phyloP scores from a whole-genome alignment of 768 basidiomycete genomes.

The Mycena capillaripes region DNA sequence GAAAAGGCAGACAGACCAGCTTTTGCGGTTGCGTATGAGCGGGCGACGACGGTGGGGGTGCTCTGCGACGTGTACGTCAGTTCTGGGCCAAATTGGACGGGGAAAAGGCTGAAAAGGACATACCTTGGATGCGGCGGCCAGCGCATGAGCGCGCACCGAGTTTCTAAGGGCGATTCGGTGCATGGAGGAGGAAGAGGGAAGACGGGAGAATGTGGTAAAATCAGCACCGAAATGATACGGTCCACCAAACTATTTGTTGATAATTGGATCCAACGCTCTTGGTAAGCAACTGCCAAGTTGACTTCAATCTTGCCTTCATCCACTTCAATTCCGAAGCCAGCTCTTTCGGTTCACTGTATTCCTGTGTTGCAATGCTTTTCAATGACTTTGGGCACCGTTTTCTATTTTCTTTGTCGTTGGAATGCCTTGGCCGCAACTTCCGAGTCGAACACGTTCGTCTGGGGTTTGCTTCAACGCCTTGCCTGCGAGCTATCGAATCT shows the following conservation, averaged over 20 bases:
- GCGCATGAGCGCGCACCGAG: conserved; percentile 82
- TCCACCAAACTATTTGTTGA: neutral
- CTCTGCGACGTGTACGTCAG: conserved; percentile 50
- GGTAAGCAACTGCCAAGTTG: conserved; percentile 6
- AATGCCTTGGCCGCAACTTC: neutral
- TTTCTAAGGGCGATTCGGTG: conserved; percentile 90
- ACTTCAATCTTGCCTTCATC: neutral
- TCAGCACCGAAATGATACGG: conserved; percentile 26
- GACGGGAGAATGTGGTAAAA: conserved; percentile 26
- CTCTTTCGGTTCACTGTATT: neutral
- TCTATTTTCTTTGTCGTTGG: neutral
- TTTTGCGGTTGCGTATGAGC: conserved; percentile 98
- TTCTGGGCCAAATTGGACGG: conserved; percentile 25
- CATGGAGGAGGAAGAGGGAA: conserved; percentile 66
- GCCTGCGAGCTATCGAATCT: too few species aligned
- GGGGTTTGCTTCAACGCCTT: too few species aligned
- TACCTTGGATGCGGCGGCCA: conserved; percentile 79
- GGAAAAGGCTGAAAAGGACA: conserved; percentile 42
- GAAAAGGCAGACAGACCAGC: conserved; percentile 74
- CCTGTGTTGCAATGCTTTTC: neutral
- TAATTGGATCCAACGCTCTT: neutral
- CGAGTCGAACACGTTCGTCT: neutral
- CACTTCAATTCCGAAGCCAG: neutral
- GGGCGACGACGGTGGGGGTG: conserved; percentile 69
- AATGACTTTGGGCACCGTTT: neutral